Conservation (phyloP, 176 grass and related monocot species). For the sorghum (Sorghum bicolor) region Sorghum_bicolor_NCBIv3 NC_012872.2:63765001-63765500, state of each 20-base stretch:
- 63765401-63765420: neutral
- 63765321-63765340: neutral
- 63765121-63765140: neutral
- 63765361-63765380: neutral
- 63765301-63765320: neutral
- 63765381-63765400: neutral
- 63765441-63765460: neutral
- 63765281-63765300: neutral
- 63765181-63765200: neutral
- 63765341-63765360: neutral
- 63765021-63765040: no score
- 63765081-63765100: neutral
- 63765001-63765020: no score
- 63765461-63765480: no score
- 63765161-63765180: neutral
- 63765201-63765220: neutral
- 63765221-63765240: neutral
- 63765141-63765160: neutral
- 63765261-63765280: neutral
- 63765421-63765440: neutral
- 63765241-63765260: neutral
- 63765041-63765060: no score
- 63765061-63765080: neutral
- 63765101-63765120: neutral
- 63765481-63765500: no score